Percentiles rank a stretch among this genome's conserved stretches.
Evolutionary conservation across 768 basidiomycete genomes (phyloP).

Genomic region (Tricholoma saponaceum): DNA sequence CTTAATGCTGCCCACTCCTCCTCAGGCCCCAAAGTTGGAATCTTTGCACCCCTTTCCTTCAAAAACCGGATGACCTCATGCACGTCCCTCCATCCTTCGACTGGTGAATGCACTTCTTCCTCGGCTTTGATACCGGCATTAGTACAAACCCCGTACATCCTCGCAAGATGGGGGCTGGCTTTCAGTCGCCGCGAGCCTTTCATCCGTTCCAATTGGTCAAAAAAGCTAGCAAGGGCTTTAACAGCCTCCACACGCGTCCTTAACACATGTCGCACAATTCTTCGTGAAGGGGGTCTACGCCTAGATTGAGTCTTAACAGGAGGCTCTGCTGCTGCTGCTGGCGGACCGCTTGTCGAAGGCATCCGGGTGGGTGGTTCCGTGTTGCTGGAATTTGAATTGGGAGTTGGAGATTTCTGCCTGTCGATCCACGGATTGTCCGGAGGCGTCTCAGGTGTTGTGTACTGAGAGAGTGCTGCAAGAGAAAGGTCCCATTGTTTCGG

Average conservation of each 20-base stretch:
- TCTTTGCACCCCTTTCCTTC: conserved; percentile 65
- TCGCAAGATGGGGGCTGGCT: conserved; percentile 45
- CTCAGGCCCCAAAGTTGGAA: conserved; percentile 44
- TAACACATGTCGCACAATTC: conserved; percentile 86
- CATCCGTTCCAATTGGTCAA: conserved; percentile 54
- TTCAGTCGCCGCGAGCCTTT: conserved; percentile 36
- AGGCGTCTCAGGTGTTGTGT: conserved; percentile 62
- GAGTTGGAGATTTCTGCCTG: conserved; percentile 29
- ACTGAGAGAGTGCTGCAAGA: conserved; percentile 65
- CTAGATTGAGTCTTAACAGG: conserved; percentile 32
- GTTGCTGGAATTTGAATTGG: conserved; percentile 16
- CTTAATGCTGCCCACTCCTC: conserved; percentile 74
- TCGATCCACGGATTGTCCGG: conserved; percentile 73
- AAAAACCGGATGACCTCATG: conserved; percentile 73
- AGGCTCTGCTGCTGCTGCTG: conserved; percentile 35
- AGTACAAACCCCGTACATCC: conserved; percentile 41
- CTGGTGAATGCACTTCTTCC: conserved; percentile 15
- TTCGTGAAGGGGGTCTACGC: conserved; percentile 68
- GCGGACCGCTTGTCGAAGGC: conserved; percentile 8
- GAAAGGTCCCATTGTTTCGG: conserved; percentile 83
- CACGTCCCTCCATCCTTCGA: conserved; percentile 58
- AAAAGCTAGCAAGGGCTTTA: conserved; percentile 67
- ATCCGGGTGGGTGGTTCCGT: conserved; percentile 9
- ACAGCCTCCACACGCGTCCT: conserved; percentile 82
- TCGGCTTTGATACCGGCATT: conserved; percentile 22